Base-by-base conservation (phyloP, 2,329 filamentous ascomycete species). In the Ophiostoma perfectum region DNA sequence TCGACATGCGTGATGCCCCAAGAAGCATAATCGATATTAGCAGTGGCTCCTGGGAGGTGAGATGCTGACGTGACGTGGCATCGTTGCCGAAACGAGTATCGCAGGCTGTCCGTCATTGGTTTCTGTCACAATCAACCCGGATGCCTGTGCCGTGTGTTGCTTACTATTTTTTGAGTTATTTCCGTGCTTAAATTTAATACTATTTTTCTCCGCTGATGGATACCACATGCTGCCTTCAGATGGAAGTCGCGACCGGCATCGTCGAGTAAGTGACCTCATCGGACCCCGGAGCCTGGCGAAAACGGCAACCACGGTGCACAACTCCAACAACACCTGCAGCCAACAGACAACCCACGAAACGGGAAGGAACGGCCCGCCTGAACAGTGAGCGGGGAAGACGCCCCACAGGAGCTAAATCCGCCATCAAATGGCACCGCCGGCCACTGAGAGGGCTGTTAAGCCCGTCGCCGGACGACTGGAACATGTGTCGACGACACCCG, bases 191-290 rank as follows among this genome's bases (percentile, higher is more conserved):
- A 41, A 39, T 39, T 62, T 62, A 11, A 55, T 11, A 27, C 8
- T 12, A 27, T 27, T 55, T 16, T 55, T 16, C n/a, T 7, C 14
- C 27, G 27, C 27, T 27, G 27, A 27, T 27, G 27, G 45, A 16
- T 3, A 52, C 16, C 47, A 55, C n/a, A 55, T 55, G 49, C 49
- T 55, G 49, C 14, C 2, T 14, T 55, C 16, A 41, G 38, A 62
- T 8, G 58, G 58, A 62, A 62, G 58, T 41, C 38, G 58, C 58
- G 58, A 62, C 58, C 58, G 36, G 18, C 58, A 62, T 62, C 38
- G 41, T n/a, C 38, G 36, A 39, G 7, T 7, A 62, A 39, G 27
- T 42, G 38, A 39, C 38, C 58, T 41, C 36, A n/a, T 41, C 36
- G 58, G 36, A 62, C 58, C 9, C 36, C 58, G 14, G 16, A 41